Evolutionary conservation across 2,329 filamentous ascomycete species (phyloP).

Genomic region (Aulographum hederae): DNA sequence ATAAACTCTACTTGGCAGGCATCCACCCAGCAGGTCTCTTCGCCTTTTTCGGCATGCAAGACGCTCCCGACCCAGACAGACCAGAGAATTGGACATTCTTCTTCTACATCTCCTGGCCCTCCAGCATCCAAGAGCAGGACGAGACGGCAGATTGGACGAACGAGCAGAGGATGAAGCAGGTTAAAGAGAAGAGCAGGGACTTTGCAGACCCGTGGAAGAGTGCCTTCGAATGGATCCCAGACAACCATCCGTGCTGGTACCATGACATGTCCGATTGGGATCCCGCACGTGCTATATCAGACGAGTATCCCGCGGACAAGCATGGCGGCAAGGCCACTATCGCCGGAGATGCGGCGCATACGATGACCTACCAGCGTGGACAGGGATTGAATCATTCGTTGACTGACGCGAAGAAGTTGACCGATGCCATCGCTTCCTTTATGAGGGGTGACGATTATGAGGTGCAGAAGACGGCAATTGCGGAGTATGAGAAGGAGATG

Average conservation of each 20-base stretch:
- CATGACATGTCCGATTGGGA: conserved; percentile 18
- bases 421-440: conserved; percentile 14
- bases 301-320: conserved; percentile 15
- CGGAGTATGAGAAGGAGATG: conserved; percentile 26
- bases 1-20: conserved; percentile 24
- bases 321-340: conserved; percentile 17
- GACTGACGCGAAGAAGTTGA: conserved; percentile 22
- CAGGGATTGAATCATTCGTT: conserved; percentile 31
- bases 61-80: conserved; percentile 17
- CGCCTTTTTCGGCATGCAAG: conserved; percentile 27
- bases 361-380: conserved; percentile 26
- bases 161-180: conserved; percentile 19
- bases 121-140: conserved; percentile 21
- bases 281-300: conserved; percentile 11
- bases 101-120: conserved; percentile 29
- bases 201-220: conserved; percentile 28
- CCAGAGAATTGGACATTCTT: conserved; percentile 27
- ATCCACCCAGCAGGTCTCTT: conserved; percentile 26
- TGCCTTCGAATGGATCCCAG: conserved; percentile 16
- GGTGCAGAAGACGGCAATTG: conserved; percentile 13
- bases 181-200: conserved; percentile 18
- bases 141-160: conserved; percentile 14
- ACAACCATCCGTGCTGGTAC: conserved; percentile 15
- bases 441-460: conserved; percentile 5
- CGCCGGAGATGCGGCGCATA: conserved; percentile 21